Percentiles rank a stretch among this genome's conserved stretches.
These are phyloP conservation scores for Aspergillus viridinutans DNA, from an alignment of 2,329 filamentous ascomycete species.

Conservation along the genomic window DNA sequence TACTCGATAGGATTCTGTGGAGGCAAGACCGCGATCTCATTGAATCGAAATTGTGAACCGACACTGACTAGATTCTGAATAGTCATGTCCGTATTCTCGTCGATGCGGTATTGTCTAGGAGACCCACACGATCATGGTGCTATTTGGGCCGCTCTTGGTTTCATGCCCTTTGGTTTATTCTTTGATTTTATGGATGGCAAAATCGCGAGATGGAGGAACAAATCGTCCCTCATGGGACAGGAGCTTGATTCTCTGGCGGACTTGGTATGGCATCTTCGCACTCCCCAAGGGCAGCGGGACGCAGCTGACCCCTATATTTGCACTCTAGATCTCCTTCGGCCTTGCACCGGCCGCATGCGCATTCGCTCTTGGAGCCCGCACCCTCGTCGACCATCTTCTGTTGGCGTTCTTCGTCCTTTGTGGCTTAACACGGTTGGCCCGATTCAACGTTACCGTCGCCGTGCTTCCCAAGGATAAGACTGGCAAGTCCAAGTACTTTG, in stretches of 20 bases:
- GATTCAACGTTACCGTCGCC: slow-evolving; percentile 94
- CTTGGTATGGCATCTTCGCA: slow-evolving; percentile 57
- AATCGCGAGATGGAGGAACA: slow-evolving; percentile 92
- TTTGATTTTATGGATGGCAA: slow-evolving; percentile 98
- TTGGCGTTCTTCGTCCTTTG: slow-evolving; percentile 90
- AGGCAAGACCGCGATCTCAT: slow-evolving; percentile 31
- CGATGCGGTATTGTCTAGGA: slow-evolving; percentile 84
- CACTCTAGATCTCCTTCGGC: slow-evolving; percentile 83
- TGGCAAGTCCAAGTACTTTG: slow-evolving; percentile 93
- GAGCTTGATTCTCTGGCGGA: slow-evolving; percentile 95
- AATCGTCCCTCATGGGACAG: slow-evolving; percentile 96
- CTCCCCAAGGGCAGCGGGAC: not conserved
- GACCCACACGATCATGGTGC: slow-evolving; percentile 62
- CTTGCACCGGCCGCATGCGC: slow-evolving; percentile 82
- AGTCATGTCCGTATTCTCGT: slow-evolving; percentile 94
- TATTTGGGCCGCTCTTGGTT: slow-evolving; percentile 75
- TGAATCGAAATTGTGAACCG: not conserved
- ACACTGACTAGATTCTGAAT: slow-evolving; percentile 17
- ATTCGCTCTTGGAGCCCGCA: slow-evolving; percentile 84
- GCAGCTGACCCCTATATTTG: slow-evolving; percentile 5
- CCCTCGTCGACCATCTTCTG: slow-evolving; percentile 71
- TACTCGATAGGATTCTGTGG: slow-evolving; percentile 43
- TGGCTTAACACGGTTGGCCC: slow-evolving; percentile 85
- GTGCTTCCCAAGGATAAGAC: slow-evolving; percentile 85
- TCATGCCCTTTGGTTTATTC: slow-evolving; percentile 90